Conservation (phyloP, 176 grass and related monocot species). For the Carex myosuroides region DNA sequence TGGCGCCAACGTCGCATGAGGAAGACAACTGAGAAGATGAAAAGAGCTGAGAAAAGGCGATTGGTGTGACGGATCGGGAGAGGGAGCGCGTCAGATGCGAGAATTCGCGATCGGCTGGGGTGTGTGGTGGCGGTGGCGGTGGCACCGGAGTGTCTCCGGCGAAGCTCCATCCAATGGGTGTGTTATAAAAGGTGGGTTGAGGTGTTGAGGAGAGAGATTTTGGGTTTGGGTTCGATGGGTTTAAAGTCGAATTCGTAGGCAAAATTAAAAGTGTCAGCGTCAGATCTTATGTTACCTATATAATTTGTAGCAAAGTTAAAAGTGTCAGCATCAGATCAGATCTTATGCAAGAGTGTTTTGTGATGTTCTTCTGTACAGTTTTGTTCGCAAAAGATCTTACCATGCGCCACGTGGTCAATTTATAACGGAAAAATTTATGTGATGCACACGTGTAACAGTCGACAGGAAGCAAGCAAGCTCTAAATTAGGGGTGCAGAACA, state of each 20-base stretch:
- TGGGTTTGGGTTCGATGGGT: not conserved
- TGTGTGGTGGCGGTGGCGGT: not conserved
- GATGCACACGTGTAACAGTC: not conserved
- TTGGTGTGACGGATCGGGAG: constrained; percentile 18
- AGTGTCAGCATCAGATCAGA: too few relatives aligned
- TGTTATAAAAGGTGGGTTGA: not conserved
- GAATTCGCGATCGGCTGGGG: not conserved
- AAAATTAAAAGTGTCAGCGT: not conserved
- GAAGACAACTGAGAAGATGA: constrained; percentile 47
- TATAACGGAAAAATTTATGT: not conserved
- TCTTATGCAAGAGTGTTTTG: not conserved
- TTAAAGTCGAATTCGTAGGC: too few relatives aligned
- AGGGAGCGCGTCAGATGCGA: constrained; percentile 16
- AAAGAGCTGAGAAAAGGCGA: not conserved
- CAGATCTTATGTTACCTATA: not conserved
- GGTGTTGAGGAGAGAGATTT: too few relatives aligned
- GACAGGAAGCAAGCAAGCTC: not conserved
- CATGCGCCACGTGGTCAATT: not conserved
- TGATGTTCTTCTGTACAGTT: not conserved
- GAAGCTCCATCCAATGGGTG: constrained; percentile 11
- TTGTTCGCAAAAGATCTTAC: not conserved
- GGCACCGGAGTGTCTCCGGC: constrained; percentile 18
- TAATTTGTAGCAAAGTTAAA: too few relatives aligned
- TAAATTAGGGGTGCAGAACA: too few relatives aligned
- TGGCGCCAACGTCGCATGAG: constrained; percentile 75